phyloP scores from a whole-genome alignment of 2,329 filamentous ascomycete species.

The Beauveria scarabaeidicola region DNA sequence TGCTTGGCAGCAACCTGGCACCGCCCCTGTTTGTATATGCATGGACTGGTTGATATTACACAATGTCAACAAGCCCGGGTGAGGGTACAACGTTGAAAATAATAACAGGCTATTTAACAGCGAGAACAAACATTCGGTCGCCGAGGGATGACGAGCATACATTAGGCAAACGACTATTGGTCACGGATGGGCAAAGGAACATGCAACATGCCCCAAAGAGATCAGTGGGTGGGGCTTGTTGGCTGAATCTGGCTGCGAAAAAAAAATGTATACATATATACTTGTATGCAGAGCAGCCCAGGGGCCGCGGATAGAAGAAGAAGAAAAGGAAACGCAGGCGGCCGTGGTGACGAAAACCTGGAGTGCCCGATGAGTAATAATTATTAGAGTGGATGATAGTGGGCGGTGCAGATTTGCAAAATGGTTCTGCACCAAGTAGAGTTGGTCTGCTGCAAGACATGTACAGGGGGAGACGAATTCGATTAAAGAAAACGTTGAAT shows the following conservation, averaged over 20 bases:
- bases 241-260: not conserved
- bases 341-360: slow-evolving; percentile 1
- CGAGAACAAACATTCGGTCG: slow-evolving; percentile 5
- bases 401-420: not conserved
- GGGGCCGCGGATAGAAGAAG: not conserved
- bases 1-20: too few relatives aligned
- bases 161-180: slow-evolving; percentile 6
- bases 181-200: not conserved
- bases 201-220: not conserved
- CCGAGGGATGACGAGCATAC: slow-evolving; percentile 4
- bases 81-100: not conserved
- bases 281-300: not conserved
- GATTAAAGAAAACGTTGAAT: too few relatives aligned
- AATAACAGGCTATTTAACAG: not conserved
- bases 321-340: not conserved
- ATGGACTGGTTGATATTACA: not conserved
- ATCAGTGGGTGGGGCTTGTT: not conserved
- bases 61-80: not conserved
- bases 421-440: too few relatives aligned
- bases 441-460: not conserved
- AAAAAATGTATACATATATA: not conserved
- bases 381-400: not conserved
- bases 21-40: not conserved
- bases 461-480: not conserved
- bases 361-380: not conserved